Base-by-base conservation (phyloP, 371 early-diverging fungal species). In the Nematocida displodere region DNA sequence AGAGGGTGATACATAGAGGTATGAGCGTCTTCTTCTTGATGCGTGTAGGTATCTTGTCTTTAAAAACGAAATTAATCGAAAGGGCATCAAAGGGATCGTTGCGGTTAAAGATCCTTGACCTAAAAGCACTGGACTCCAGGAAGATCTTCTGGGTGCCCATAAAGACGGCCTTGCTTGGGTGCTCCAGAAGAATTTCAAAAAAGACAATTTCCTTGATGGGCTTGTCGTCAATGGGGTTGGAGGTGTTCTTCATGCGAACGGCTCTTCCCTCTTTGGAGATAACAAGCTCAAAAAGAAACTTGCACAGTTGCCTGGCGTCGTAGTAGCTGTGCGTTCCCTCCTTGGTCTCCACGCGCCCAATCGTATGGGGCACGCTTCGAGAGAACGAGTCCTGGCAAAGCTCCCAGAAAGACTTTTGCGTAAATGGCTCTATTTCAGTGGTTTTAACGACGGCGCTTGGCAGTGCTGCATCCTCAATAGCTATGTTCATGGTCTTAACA, bases 281-380 rank as follows among this genome's bases (percentile, higher is more conserved):
- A 1, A 85, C 82, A 82, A 85, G 82, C 67, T 85, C 85, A 81
- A 83, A 85, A 15, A 85, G 49, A 58, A 79, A 85, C 67, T 83
- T 85, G 66, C 85, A 85, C 26, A 85, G 76, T 33, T 82, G 84
- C 61, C 79, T 63, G 2, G 83, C 85, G 78, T 85, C 85, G 61
- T 85, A 85, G 37, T 81, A 80, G 22, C 62, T 75, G 58, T 67
- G 78, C 17, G n/a, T 28, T 24, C 39, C 58, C n/a, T 64, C 46
- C 36, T 55, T 55, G 0, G 52, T 28, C 20, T 64, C 40, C 40
- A 65, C 34, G 15, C 44, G 47, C n/a, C 50, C 66, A 8, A 47
- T 33, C 2, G 50, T 65, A 15, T 66, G 63, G 8, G 67, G 17
- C 82, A 53, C 62, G 15, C 31, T 59, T 40, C 66, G 64, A 50